phyloP scores from a whole-genome alignment of 192 early-diverging fungal genomes.

The Lobosporangium transversale region DNA sequence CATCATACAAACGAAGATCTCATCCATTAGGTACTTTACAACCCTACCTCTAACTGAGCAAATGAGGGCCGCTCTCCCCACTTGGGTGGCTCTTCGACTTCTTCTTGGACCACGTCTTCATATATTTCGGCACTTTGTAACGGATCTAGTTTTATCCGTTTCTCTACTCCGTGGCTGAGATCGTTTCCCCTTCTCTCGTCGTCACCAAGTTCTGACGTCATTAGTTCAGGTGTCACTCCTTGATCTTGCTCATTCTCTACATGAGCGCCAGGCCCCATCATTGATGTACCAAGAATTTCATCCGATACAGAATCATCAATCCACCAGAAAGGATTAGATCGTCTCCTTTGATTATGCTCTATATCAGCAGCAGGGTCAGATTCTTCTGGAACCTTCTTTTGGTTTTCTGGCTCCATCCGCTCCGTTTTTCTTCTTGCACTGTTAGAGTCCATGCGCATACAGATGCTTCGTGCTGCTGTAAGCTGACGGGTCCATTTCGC shows the following conservation, averaged over 20 bases:
- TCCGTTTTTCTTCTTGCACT: not conserved
- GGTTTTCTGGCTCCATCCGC: not conserved
- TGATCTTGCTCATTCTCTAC: not conserved
- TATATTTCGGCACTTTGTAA: constrained; percentile 8
- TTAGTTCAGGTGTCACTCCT: not conserved
- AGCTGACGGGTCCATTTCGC: constrained; percentile 45
- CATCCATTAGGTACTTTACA: too few relatives aligned
- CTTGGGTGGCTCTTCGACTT: constrained; percentile 48
- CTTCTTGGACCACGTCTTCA: constrained; percentile 8
- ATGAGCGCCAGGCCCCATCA: constrained; percentile 33
- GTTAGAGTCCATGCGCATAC: constrained; percentile 54
- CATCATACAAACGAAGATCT: too few relatives aligned
- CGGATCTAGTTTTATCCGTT: constrained; percentile 24
- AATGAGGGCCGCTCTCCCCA: constrained; percentile 36
- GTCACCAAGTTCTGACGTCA: constrained; percentile 20
- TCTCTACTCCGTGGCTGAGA: constrained; percentile 28
- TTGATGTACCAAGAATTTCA: constrained; percentile 28
- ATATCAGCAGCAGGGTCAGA: too few relatives aligned
- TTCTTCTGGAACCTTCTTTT: not conserved
- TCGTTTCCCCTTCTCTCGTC: constrained; percentile 25
- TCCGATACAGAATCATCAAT: constrained; percentile 33
- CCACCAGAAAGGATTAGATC: constrained; percentile 50
- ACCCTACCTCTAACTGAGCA: constrained; percentile 22
- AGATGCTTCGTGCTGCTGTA: constrained; percentile 49
- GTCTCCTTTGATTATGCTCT: too few relatives aligned